Conservation (phyloP, 2,329 filamentous ascomycete genomes). For the Alternaria panax region DNA sequence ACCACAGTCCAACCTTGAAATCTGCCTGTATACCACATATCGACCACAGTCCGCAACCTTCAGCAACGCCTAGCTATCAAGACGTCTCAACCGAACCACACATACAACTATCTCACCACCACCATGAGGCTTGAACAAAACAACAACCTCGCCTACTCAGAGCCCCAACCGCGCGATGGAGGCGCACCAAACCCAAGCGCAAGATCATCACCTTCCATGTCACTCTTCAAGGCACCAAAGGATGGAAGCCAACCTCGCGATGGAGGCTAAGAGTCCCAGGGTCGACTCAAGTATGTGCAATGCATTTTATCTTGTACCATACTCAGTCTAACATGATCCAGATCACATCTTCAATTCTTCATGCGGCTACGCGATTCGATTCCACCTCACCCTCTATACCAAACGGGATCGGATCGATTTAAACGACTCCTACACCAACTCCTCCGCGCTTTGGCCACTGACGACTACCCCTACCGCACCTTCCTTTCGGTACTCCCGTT, state of each 20-base stretch:
- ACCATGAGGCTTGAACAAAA: constrained; percentile 26
- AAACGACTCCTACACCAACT: neutral
- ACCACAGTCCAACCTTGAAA: constrained; percentile 17
- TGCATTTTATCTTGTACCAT: neutral
- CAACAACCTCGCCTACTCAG: constrained; percentile 21
- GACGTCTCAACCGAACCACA: neutral
- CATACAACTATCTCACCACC: constrained; percentile 12
- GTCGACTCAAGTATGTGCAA: constrained; percentile 16
- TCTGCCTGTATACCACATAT: constrained; percentile 17
- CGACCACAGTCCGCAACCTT: constrained; percentile 20
- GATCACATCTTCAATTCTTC: constrained; percentile 1
- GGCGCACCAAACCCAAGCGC: constrained; percentile 39
- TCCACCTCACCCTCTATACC: neutral
- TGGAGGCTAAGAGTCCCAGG: constrained; percentile 35
- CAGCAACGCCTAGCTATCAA: constrained; percentile 20
- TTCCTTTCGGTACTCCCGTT: neutral
- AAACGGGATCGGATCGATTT: constrained; percentile 1
- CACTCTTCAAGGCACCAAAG: constrained; percentile 15
- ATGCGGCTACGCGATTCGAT: neutral
- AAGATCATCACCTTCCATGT: constrained; percentile 24
- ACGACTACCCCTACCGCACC: constrained; percentile 3
- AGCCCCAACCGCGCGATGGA: constrained; percentile 43
- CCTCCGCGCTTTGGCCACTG: constrained; percentile 8
- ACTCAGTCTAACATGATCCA: constrained; percentile 11
- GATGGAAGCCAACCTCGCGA: constrained; percentile 34